phyloP scores from a whole-genome alignment of 345 rosid species.

The Gossypium ekmanianum region DNA sequence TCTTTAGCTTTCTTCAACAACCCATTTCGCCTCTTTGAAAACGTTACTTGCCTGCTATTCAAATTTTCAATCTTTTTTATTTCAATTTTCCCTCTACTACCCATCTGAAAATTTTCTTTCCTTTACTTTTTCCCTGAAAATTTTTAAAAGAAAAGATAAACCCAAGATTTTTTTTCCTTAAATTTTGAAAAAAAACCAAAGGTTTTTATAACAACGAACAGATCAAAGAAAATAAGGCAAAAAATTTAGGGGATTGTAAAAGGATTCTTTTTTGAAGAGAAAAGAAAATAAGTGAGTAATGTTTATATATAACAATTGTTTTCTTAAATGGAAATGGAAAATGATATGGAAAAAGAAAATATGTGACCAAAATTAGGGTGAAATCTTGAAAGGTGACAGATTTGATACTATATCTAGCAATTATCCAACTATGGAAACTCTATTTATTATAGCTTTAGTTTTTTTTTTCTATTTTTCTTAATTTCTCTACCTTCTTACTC shows the following conservation, averaged over 20 bases:
- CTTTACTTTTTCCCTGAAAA: not conserved
- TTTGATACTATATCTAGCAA: too few species aligned
- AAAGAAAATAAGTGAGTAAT: not conserved
- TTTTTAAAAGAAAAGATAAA: not conserved
- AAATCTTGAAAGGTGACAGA: too few species aligned
- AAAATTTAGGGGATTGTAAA: not conserved
- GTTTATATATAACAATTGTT: too few species aligned
- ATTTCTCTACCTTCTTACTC: too few species aligned
- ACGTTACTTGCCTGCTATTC: conserved; percentile 51
- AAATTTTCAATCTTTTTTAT: conserved; percentile 47
- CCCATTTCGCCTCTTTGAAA: conserved; percentile 45
- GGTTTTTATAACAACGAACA: not conserved
- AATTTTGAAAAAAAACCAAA: not conserved
- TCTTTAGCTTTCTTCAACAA: conserved; percentile 47
- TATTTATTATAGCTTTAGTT: too few species aligned
- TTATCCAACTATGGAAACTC: too few species aligned
- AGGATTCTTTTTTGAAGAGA: not conserved
- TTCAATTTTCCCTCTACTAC: conserved; percentile 49
- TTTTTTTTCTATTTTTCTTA: too few species aligned
- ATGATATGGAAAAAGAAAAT: too few species aligned
- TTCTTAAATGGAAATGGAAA: too few species aligned
- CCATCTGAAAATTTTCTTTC: conserved; percentile 20
- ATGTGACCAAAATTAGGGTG: too few species aligned
- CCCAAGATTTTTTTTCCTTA: not conserved
- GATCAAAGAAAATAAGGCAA: not conserved